These are phyloP conservation scores for Clitoria ternatea DNA, from an alignment of 306 rosid genomes.

Conservation along the genomic window DNA sequence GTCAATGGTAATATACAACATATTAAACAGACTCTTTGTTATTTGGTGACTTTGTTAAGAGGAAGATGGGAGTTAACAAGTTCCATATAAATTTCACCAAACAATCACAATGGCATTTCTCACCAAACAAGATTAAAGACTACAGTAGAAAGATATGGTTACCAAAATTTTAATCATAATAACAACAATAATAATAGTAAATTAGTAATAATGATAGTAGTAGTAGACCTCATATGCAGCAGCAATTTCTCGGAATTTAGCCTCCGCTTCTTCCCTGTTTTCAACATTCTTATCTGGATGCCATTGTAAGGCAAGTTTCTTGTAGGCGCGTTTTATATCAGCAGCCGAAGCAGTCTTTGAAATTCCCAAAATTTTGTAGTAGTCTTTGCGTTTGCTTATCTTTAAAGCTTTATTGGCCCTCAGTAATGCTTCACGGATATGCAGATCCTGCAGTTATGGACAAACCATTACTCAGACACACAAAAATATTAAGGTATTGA, in stretches of 20 bases:
- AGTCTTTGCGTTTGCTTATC: slow-evolving; percentile 98
- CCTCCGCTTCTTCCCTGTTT: slow-evolving; percentile 93
- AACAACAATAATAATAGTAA: too few relatives aligned
- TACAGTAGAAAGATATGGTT: too few relatives aligned
- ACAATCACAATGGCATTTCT: background rate
- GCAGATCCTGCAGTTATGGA: slow-evolving; percentile 68
- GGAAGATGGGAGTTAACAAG: background rate
- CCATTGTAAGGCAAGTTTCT: slow-evolving; percentile 98
- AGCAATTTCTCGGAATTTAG: slow-evolving; percentile 83
- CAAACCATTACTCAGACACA: slow-evolving; percentile 10
- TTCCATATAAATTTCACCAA: background rate
- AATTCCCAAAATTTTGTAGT: slow-evolving; percentile 88
- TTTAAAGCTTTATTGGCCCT: slow-evolving; percentile 94
- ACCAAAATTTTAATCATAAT: too few relatives aligned
- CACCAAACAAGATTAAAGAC: too few relatives aligned
- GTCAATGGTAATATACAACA: too few relatives aligned
- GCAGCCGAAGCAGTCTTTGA: slow-evolving; percentile 70
- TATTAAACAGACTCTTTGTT: background rate
- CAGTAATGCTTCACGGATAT: slow-evolving; percentile 75
- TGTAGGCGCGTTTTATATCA: slow-evolving; percentile 96
- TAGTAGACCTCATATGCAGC: slow-evolving; percentile 85
- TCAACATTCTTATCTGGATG: slow-evolving; percentile 97
- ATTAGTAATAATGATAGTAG: background rate
- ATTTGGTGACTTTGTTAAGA: background rate
- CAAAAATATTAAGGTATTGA: background rate